Base-by-base conservation (phyloP, 108 stramenopile genomes). In the Cyclotella sp. region DNA sequence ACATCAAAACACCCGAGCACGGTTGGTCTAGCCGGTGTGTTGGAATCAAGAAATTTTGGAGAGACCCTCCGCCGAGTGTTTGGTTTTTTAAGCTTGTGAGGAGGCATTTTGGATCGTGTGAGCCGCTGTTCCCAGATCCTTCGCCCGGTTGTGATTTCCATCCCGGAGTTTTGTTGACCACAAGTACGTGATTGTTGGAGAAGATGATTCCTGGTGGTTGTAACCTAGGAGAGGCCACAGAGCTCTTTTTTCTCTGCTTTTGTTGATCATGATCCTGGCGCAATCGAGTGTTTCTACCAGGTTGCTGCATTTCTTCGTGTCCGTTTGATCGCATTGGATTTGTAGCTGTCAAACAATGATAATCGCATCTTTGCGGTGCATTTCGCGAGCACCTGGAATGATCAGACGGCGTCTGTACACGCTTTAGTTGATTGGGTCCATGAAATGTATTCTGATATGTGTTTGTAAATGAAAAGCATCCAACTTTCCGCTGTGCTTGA, bases 1-100 rank as follows among this genome's bases (percentile, higher is more conserved):
- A 88, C 43, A 91, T 64, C 54, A 95, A 73, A 16, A 89, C 76
- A 19, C 94, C 94, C 5, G 89, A 86, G 73, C 94, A 95, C 12
- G 94, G 94, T 66, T 95, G 94, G 86, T 95, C 94, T 12, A 95
- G 60, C 28, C 94, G 85, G 71, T 95, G 94, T 40, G 93, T 74
- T 0, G 94, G 92, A 14, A 78, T 62, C 41, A 95, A 67, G 74
- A 92, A 95, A 52, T 91, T 78, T 14, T 86, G 76, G 26, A 79
- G 77, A 39, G 82, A 79, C 18, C 93, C 93, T 52, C 93, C 93
- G 7, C 93, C 93, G 26, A 91, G 73, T 58, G 64, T 26, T 55
- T 85, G 72, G 11, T 60, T 43, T 77, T 88, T 77, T 9, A 93
- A 80, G 49, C 91, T 73, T 0, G 87, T 72, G 8, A 95, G 68